Conservation (phyloP, 352 stramenopile genomes). For the Phytopythium litorale region DNA sequence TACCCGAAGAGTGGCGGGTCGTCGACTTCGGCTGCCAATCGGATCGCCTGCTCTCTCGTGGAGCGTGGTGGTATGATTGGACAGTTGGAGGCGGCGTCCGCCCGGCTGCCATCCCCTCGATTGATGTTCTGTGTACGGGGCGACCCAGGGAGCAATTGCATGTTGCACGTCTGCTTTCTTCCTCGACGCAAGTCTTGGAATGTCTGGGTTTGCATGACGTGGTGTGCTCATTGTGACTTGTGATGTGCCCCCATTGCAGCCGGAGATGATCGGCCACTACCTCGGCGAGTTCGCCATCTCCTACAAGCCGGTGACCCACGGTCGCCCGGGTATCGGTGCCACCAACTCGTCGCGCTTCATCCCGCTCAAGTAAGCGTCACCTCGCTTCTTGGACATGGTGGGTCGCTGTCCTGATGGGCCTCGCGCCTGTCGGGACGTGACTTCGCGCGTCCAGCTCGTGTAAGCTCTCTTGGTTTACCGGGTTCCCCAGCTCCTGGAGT, state of each 20-base stretch:
- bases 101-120: conserved; percentile 65
- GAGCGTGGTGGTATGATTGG: not conserved
- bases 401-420: not conserved
- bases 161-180: conserved; percentile 8
- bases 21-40: not conserved
- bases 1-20: conserved; percentile 60
- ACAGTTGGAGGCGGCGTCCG: not conserved
- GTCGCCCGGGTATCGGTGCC: conserved; percentile 98
- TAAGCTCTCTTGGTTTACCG: conserved; percentile 18
- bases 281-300: conserved; percentile 99
- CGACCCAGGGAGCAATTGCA: conserved; percentile 72
- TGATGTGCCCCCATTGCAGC: conserved; percentile 34
- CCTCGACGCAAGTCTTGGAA: not conserved
- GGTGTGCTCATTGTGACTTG: conserved; percentile 18
- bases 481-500: conserved; percentile 22
- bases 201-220: conserved; percentile 4
- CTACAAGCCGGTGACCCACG: conserved; percentile 97
- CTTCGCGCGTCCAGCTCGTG: conserved; percentile 13
- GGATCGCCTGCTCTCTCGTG: not conserved
- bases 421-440: not conserved
- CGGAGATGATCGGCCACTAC: conserved; percentile 99
- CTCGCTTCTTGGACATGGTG: not conserved
- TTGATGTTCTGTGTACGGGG: conserved; percentile 89
- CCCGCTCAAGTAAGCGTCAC: conserved; percentile 94
- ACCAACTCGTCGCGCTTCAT: conserved; percentile 99